Percentiles rank a stretch among this genome's conserved stretches.
Conservation (phyloP, 768 basidiomycete genomes). For the Rhizopogon vinicolor region DNA sequence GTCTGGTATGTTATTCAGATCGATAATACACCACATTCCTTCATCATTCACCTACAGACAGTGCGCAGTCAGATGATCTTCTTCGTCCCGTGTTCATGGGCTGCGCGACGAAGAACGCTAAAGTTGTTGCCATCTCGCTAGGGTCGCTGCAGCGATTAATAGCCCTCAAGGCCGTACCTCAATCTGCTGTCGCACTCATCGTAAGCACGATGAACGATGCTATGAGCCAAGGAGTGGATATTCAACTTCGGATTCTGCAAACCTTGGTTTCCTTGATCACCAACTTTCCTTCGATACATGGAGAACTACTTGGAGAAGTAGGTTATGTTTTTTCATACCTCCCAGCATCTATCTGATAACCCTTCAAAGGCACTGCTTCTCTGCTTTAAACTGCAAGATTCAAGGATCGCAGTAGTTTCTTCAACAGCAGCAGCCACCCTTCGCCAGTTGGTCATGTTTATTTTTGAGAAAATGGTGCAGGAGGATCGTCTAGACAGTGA, state of each 20-base stretch:
- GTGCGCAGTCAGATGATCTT: conserved; percentile 75
- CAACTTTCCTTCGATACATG: conserved; percentile 80
- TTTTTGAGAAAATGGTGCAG: conserved; percentile 88
- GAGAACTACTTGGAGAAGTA: conserved; percentile 76
- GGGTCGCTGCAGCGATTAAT: conserved; percentile 91
- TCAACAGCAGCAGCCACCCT: conserved; percentile 96
- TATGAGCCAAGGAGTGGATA: conserved; percentile 93
- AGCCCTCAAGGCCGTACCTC: conserved; percentile 78
- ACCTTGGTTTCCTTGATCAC: conserved; percentile 89
- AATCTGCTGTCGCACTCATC: conserved; percentile 72
- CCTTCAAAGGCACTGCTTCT: conserved; percentile 71
- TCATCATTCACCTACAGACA: conserved; percentile 42
- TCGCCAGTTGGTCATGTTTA: conserved; percentile 95
- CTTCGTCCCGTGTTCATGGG: conserved; percentile 91
- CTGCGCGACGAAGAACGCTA: conserved; percentile 87
- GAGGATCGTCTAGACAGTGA: conserved; percentile 53
- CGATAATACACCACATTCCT: not conserved
- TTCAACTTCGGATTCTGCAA: conserved; percentile 91
- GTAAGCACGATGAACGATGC: conserved; percentile 83
- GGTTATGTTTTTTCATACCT: conserved; percentile 31
- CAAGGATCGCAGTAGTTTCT: conserved; percentile 92
- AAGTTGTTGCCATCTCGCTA: conserved; percentile 89
- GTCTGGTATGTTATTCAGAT: conserved; percentile 49
- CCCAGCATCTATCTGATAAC: too few species aligned
- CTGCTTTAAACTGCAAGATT: conserved; percentile 95